Percentiles rank a stretch among this genome's conserved stretches.
Evolutionary conservation across 352 stramenopile species (phyloP).

Genomic region (Elongisporangium undulatum): DNA sequence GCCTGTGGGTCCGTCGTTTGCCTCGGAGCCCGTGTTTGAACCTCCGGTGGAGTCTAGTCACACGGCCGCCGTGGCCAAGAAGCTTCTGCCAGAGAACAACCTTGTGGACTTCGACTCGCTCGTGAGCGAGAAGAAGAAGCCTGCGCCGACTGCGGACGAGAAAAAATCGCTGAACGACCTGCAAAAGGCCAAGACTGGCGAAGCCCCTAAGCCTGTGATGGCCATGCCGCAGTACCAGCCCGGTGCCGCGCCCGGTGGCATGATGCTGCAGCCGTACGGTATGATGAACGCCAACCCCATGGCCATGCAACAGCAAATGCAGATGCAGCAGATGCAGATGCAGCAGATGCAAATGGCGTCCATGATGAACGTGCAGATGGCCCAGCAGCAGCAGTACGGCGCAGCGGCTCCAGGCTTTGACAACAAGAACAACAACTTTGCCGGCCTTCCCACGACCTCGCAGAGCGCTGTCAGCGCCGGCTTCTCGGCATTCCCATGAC

Average conservation of each 20-base stretch:
- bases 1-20: constrained; percentile 7
- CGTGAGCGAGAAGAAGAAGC: constrained; percentile 44
- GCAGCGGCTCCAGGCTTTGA: neutral
- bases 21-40: constrained; percentile 7
- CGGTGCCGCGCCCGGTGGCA: constrained; percentile 20
- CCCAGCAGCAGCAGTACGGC: constrained; percentile 7
- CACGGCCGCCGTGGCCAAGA: constrained; percentile 24
- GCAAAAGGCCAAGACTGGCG: constrained; percentile 30
- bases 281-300: constrained; percentile 24
- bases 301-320: constrained; percentile 33
- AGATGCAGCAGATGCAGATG: constrained; percentile 34
- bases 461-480: neutral
- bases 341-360: constrained; percentile 24
- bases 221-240: constrained; percentile 25
- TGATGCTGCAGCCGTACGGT: constrained; percentile 23
- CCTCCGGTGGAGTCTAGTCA: constrained; percentile 2
- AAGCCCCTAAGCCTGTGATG: constrained; percentile 39
- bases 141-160: constrained; percentile 19
- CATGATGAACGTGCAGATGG: constrained; percentile 46
- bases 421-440: neutral
- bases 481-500: neutral
- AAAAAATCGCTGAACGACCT: constrained; percentile 57
- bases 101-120: constrained; percentile 57
- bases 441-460: neutral
- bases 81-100: constrained; percentile 58